These are phyloP conservation scores for Monilinia aucupariae DNA, from an alignment of 2,329 filamentous ascomycete species.

Conservation along the genomic window DNA sequence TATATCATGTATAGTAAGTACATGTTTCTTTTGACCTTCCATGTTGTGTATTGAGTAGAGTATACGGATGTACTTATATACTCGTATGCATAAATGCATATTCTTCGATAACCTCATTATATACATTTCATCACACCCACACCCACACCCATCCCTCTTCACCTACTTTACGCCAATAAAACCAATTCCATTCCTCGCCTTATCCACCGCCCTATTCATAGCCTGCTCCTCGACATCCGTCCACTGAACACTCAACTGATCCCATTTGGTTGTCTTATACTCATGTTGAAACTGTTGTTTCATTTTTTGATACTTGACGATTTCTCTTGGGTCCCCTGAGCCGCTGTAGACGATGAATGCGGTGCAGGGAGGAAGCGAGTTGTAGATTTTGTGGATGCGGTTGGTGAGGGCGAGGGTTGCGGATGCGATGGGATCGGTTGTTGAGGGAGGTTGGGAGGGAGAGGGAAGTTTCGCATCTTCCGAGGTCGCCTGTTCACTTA, in stretches of 20 bases:
- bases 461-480: background rate
- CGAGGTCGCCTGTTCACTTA: background rate
- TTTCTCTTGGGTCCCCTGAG: slow-evolving; percentile 62
- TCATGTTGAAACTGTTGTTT: slow-evolving; percentile 57
- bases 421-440: background rate
- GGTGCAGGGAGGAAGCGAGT: slow-evolving; percentile 57
- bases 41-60: too few species aligned
- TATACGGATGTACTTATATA: too few species aligned
- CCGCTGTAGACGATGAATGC: slow-evolving; percentile 61
- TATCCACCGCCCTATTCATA: slow-evolving; percentile 50
- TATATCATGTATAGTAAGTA: too few species aligned
- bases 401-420: slow-evolving; percentile 32
- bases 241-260: slow-evolving; percentile 61
- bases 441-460: background rate
- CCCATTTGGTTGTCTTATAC: slow-evolving; percentile 62
- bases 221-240: slow-evolving; percentile 61
- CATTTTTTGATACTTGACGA: slow-evolving; percentile 56
- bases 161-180: slow-evolving; percentile 58
- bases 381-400: slow-evolving; percentile 52
- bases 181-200: slow-evolving; percentile 56
- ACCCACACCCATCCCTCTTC: too few species aligned
- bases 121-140: too few species aligned
- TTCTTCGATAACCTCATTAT: background rate
- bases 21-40: too few species aligned
- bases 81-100: background rate